Percentiles rank a stretch among this genome's conserved stretches.
phyloP scores from a whole-genome alignment of 371 early-diverging fungal genomes.

The Lichtheimia corymbifera region DNA sequence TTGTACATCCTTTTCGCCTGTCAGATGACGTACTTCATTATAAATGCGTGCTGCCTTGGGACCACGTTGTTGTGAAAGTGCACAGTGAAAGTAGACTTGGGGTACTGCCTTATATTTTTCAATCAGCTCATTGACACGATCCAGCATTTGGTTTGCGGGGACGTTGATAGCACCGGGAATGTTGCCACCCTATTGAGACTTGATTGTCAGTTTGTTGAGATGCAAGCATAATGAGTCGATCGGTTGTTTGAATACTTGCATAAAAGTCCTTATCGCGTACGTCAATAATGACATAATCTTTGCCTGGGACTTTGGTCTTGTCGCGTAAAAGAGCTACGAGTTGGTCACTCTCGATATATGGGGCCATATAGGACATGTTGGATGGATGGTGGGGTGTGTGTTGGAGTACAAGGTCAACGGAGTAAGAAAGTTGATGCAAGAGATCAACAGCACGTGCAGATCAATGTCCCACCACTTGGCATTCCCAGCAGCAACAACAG shows the following conservation, averaged over 20 bases:
- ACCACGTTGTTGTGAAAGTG: slow-evolving; percentile 72
- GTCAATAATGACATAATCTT: slow-evolving; percentile 81
- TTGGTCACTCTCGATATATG: slow-evolving; percentile 60
- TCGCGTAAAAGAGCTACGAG: slow-evolving; percentile 61
- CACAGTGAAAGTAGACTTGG: slow-evolving; percentile 81
- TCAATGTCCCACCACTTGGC: neutral
- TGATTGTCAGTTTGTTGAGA: neutral
- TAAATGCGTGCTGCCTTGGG: slow-evolving; percentile 85
- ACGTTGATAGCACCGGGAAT: slow-evolving; percentile 78
- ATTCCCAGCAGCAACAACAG: too few species aligned
- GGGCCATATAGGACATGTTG: slow-evolving; percentile 30
- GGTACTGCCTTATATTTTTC: slow-evolving; percentile 62
- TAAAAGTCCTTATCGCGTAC: slow-evolving; percentile 78
- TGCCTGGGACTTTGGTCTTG: slow-evolving; percentile 48
- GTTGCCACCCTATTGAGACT: slow-evolving; percentile 70
- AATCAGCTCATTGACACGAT: slow-evolving; percentile 47
- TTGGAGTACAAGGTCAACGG: neutral
- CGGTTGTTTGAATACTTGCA: slow-evolving; percentile 32
- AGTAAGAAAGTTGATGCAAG: neutral
- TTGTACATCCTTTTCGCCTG: slow-evolving; percentile 26
- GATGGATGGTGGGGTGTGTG: neutral
- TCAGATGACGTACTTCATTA: slow-evolving; percentile 50
- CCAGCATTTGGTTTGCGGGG: slow-evolving; percentile 65
- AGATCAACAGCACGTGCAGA: slow-evolving; percentile 3
- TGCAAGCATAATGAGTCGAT: neutral